These are phyloP conservation scores for Scytalidium lignicola DNA, from an alignment of 2,329 filamentous ascomycete species.

Conservation along the genomic window DNA sequence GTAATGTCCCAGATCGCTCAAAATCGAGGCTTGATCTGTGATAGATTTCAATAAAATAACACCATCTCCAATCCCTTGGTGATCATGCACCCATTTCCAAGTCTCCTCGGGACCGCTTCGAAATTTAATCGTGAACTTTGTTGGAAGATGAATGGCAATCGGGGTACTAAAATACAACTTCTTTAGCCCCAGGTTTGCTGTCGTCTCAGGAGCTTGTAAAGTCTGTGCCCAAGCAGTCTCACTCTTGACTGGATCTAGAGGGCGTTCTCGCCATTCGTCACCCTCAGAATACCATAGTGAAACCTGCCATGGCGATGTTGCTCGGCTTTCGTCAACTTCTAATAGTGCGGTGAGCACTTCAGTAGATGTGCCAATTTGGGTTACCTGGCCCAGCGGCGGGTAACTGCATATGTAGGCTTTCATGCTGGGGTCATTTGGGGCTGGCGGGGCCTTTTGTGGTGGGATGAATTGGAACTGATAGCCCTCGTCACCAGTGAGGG, in stretches of 20 bases:
- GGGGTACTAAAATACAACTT: conserved; percentile 50
- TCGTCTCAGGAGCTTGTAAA: conserved; percentile 38
- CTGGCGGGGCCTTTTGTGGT: conserved; percentile 21
- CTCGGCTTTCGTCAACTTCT: conserved; percentile 53
- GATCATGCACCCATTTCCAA: conserved; percentile 70
- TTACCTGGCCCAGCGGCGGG: conserved; percentile 73
- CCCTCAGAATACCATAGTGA: conserved; percentile 66
- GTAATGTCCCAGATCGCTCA: conserved; percentile 35
- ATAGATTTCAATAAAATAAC: conserved; percentile 47
- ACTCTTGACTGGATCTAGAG: conserved; percentile 27
- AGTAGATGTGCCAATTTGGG: conserved; percentile 45
- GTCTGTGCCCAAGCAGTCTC: conserved; percentile 36
- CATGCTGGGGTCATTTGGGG: conserved; percentile 39
- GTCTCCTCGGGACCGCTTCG: conserved; percentile 43
- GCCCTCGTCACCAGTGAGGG: conserved; percentile 20
- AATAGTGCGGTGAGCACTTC: conserved; percentile 64
- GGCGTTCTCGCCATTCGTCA: conserved; percentile 49
- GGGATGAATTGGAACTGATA: conserved; percentile 28
- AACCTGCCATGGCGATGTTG: conserved; percentile 62
- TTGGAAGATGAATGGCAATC: conserved; percentile 41
- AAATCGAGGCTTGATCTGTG: conserved; percentile 19
- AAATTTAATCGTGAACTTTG: conserved; percentile 70
- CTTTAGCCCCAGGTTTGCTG: conserved; percentile 25
- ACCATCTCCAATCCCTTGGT: conserved; percentile 59
- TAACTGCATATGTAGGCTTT: conserved; percentile 52